A percentile compares a stretch with the other conserved stretches of the same genome.
phyloP scores from a whole-genome alignment of 805 yeast species.

The Helenozyma rhizophorensis region DNA sequence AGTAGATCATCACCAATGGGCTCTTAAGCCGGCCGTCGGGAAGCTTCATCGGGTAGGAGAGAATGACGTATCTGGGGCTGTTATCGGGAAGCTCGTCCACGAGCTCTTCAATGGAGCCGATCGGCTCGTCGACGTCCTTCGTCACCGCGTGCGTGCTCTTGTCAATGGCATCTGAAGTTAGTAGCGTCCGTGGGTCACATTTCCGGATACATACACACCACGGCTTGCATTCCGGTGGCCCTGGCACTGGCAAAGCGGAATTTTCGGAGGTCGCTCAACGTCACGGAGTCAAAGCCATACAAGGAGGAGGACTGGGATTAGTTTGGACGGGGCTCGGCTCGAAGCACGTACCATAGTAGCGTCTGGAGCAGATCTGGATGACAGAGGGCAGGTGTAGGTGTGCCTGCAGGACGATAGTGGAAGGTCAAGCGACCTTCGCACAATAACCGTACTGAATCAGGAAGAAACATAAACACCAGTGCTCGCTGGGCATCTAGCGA shows the following conservation, averaged over 20 bases:
- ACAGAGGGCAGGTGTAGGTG: not conserved
- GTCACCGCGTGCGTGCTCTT: slow-evolving; percentile 48
- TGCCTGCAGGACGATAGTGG: not conserved
- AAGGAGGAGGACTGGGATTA: slow-evolving; percentile 39
- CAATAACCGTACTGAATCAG: slow-evolving; percentile 5
- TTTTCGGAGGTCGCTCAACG: slow-evolving; percentile 57
- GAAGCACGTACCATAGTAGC: slow-evolving; percentile 1
- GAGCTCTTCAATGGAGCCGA: slow-evolving; percentile 55
- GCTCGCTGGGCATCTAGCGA: too few relatives aligned
- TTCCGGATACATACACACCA: slow-evolving; percentile 43
- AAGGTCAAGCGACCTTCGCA: slow-evolving; percentile 1
- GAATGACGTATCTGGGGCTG: slow-evolving; percentile 67
- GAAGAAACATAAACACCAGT: slow-evolving; percentile 8
- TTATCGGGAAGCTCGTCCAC: slow-evolving; percentile 78
- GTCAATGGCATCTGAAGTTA: slow-evolving; percentile 47
- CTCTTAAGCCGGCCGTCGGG: slow-evolving; percentile 68
- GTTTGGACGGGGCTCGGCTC: too few relatives aligned
- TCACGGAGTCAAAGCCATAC: slow-evolving; percentile 59
- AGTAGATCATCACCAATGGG: slow-evolving; percentile 79
- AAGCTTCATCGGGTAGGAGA: slow-evolving; percentile 69
- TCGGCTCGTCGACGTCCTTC: slow-evolving; percentile 43
- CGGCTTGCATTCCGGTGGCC: slow-evolving; percentile 55
- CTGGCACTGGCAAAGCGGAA: slow-evolving; percentile 73
- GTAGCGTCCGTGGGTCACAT: slow-evolving; percentile 1
- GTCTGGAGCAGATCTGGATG: slow-evolving; percentile 2